These are phyloP conservation scores for Trichoderma afroharzianum DNA, from an alignment of 2,329 filamentous ascomycete genomes.

Conservation along the genomic window DNA sequence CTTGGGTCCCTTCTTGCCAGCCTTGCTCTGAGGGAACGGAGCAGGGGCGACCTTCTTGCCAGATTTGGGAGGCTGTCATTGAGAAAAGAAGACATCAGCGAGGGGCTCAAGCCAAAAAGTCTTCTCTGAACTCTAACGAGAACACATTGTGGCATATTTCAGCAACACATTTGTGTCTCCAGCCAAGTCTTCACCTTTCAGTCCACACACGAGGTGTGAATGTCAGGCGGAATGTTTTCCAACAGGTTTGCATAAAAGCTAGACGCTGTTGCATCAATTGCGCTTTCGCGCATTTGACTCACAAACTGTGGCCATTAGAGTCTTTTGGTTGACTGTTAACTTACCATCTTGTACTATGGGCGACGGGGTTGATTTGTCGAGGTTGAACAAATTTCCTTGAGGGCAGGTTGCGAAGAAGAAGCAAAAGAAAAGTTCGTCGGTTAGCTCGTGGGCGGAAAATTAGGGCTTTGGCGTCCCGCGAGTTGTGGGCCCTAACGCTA, in stretches of 20 bases:
- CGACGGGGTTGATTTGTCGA: constrained; percentile 32
- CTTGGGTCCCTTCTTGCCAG: constrained; percentile 95
- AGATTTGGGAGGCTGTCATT: constrained; percentile 99
- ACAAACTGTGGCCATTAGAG: constrained; percentile 40
- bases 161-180: constrained; percentile 53
- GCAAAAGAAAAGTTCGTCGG: constrained; percentile 28
- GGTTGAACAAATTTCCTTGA: constrained; percentile 35
- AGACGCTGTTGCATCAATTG: constrained; percentile 33
- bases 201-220: constrained; percentile 22
- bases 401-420: constrained; percentile 24
- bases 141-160: constrained; percentile 51
- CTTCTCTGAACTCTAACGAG: constrained; percentile 95
- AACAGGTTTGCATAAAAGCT: constrained; percentile 30
- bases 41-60: constrained; percentile 98
- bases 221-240: constrained; percentile 33
- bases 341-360: constrained; percentile 42
- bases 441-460: constrained; percentile 35
- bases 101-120: constrained; percentile 72
- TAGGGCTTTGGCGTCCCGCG: constrained; percentile 34
- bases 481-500: not conserved
- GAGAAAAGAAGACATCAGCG: constrained; percentile 99
- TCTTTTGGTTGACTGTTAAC: constrained; percentile 30
- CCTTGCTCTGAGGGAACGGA: constrained; percentile 94
- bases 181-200: constrained; percentile 61
- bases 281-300: constrained; percentile 33